A percentile compares a stretch with the other conserved stretches of the same genome.
phyloP scores from a whole-genome alignment of 2,329 filamentous ascomycete genomes.

The Tolypocladium inflatum region DNA sequence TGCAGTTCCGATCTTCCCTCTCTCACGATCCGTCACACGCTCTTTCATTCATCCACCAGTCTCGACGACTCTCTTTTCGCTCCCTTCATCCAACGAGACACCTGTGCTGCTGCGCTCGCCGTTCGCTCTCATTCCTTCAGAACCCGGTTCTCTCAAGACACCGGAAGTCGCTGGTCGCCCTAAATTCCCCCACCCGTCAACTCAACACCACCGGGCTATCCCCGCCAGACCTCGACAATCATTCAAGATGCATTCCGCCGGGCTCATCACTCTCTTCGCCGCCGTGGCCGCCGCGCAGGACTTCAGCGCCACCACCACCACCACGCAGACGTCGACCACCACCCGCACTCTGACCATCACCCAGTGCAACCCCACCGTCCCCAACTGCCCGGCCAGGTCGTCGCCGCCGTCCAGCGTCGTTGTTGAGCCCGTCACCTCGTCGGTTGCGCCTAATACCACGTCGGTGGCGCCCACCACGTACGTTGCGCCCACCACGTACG shows the following conservation, averaged over 20 bases:
- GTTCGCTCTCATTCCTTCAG: neutral
- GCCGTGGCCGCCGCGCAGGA: conserved; percentile 27
- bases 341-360: conserved; percentile 37
- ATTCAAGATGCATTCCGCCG: conserved; percentile 36
- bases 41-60: neutral
- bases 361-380: conserved; percentile 32
- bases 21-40: conserved; percentile 1
- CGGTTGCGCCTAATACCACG: conserved; percentile 17
- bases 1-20: conserved; percentile 1
- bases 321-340: conserved; percentile 33
- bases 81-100: neutral
- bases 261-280: conserved; percentile 30
- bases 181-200: neutral
- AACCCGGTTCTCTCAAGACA: neutral
- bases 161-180: neutral
- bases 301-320: conserved; percentile 22
- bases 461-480: conserved; percentile 10
- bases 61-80: neutral
- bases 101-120: neutral
- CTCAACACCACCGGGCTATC: conserved; percentile 3
- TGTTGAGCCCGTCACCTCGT: conserved; percentile 18
- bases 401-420: conserved; percentile 8
- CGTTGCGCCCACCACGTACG: neutral
- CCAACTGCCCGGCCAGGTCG: conserved; percentile 30
- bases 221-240: neutral